A percentile compares a stretch with the other conserved stretches of the same genome.
Conservation (phyloP, 306 rosid species). For the Medicago arabica region DNA sequence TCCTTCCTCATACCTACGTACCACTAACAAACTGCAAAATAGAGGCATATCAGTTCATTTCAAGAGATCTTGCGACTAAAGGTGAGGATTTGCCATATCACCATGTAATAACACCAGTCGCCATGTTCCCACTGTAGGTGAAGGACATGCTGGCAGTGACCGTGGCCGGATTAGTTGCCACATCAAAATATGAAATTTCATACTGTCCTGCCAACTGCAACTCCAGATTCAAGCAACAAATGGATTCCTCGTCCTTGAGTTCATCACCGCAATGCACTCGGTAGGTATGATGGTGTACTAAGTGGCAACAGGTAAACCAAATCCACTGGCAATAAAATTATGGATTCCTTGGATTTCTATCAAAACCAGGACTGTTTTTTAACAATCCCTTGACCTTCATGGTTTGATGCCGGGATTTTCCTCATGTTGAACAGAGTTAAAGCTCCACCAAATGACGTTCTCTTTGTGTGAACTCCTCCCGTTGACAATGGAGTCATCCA, state of each 20-base stretch:
- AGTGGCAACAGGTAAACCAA: neutral
- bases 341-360: neutral
- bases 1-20: neutral
- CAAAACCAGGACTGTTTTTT: neutral
- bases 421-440: neutral
- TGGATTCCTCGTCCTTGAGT: neutral
- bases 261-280: neutral
- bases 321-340: neutral
- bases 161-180: neutral
- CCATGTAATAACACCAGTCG: neutral
- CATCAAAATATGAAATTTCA: neutral
- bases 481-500: neutral
- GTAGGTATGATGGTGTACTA: neutral
- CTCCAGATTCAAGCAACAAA: neutral
- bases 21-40: neutral
- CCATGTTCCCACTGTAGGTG: neutral
- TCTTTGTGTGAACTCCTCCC: neutral
- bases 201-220: neutral
- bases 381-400: neutral
- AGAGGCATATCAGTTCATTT: neutral
- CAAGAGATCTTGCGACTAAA: neutral
- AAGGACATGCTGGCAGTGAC: neutral
- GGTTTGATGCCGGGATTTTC: neutral
- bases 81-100: neutral
- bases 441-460: neutral